A percentile compares a stretch with the other conserved stretches of the same genome.
phyloP scores from a whole-genome alignment of 441 rosid genomes.

The Adansonia gregorii region DNA sequence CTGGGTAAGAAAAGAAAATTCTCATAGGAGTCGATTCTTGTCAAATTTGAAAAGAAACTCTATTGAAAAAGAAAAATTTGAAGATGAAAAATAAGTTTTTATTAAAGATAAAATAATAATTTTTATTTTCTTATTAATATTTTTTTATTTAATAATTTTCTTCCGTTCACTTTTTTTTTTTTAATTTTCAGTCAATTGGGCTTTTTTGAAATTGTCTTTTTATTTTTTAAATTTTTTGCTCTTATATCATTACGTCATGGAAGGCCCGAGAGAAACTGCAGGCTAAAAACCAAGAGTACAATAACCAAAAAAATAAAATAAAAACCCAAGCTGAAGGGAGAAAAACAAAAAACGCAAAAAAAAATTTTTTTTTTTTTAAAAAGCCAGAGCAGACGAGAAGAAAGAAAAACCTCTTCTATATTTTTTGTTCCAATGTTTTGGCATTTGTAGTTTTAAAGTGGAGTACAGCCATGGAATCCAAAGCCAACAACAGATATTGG shows the following conservation, averaged over 20 bases:
- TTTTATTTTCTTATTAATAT: too few relatives aligned
- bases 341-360: background rate
- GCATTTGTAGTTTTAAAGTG: conserved; percentile 14
- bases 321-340: background rate
- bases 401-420: background rate
- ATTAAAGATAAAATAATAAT: too few relatives aligned
- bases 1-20: too few relatives aligned
- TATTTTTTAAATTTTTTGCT: background rate
- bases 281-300: conserved; percentile 28
- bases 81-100: too few relatives aligned
- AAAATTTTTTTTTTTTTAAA: too few relatives aligned
- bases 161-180: too few relatives aligned
- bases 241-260: background rate
- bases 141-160: too few relatives aligned
- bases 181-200: too few relatives aligned
- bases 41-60: too few relatives aligned
- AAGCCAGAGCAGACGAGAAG: background rate
- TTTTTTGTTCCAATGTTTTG: background rate
- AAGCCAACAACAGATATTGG: conserved; percentile 16
- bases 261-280: conserved; percentile 32
- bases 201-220: too few relatives aligned
- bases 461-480: conserved; percentile 39
- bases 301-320: background rate
- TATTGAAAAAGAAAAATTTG: too few relatives aligned
- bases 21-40: too few relatives aligned